Evolutionary conservation across 2,329 filamentous ascomycete species (phyloP).

Genomic region (Juglanconis oblonga): DNA sequence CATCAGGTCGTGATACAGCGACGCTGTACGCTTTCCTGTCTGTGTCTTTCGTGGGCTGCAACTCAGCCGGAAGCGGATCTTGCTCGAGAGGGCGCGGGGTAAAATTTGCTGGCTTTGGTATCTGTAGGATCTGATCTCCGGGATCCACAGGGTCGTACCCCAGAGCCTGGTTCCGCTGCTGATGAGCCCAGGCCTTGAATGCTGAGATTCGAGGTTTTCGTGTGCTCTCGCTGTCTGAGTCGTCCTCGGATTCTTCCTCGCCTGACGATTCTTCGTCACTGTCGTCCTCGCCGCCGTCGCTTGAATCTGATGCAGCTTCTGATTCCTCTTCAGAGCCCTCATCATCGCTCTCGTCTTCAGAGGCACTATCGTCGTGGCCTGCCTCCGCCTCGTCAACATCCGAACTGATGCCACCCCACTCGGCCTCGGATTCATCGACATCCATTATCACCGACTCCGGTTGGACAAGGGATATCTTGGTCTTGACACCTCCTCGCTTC

Average conservation of each 20-base stretch:
- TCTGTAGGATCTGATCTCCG: conserved; percentile 41
- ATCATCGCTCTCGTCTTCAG: not conserved
- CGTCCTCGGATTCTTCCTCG: conserved; percentile 29
- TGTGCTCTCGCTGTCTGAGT: conserved; percentile 24
- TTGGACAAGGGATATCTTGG: conserved; percentile 45
- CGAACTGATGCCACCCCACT: conserved; percentile 63
- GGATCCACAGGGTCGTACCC: conserved; percentile 56
- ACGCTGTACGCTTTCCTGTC: conserved; percentile 75
- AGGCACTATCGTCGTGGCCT: not conserved
- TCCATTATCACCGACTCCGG: conserved; percentile 38
- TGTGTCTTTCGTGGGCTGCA: conserved; percentile 57
- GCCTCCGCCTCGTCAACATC: conserved; percentile 19
- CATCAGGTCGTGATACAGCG: conserved; percentile 63
- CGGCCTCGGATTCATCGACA: conserved; percentile 30
- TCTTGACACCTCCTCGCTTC: conserved; percentile 61
- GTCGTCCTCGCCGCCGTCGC: conserved; percentile 26
- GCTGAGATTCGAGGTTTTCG: conserved; percentile 51
- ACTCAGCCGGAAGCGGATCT: conserved; percentile 66
- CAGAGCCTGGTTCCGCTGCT: conserved; percentile 79
- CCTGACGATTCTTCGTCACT: conserved; percentile 18
- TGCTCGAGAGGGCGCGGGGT: conserved; percentile 64
- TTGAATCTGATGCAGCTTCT: conserved; percentile 24
- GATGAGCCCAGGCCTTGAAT: conserved; percentile 91
- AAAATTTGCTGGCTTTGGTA: conserved; percentile 61
- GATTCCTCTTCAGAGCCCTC: conserved; percentile 22